Base-by-base conservation (phyloP, 192 early-diverging fungal species). In the Chytriomyces confervae region DNA sequence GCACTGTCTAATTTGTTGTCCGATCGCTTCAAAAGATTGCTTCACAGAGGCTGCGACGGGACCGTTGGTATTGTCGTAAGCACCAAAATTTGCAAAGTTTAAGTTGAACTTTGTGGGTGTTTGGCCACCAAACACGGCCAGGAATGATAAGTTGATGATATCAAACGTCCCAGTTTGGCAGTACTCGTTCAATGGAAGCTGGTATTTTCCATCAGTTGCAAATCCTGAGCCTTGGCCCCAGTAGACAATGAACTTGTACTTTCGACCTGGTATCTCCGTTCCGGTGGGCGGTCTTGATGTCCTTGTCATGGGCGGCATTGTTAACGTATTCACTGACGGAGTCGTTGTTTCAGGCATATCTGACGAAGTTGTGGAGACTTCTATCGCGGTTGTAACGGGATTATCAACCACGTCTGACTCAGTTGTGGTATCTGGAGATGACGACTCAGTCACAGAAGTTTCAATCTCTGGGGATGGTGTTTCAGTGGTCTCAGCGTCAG, bases 131-230 rank as follows among this genome's bases (percentile, higher is more conserved):
- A 74, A 74, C 13, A 48, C 29, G 10, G 57, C 43, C 27, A 74
- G 45, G 44, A 74, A 74, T 13, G 72, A 57, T n/a, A 74, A 43
- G 47, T 74, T 61, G 72, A 74, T 63, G n/a, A 62, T 18, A 27
- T 74, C 61, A 36, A 61, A 74, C 3, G 36, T 13, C 7, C 45
- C 45, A 62, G 27, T 44, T 11, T 61, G 18, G 46, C 72, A 74
- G 62, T 74, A 74, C 8, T 18, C 23, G 45, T 46, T 18, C 20
- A 74, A 44, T 24, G 16, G 18, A 11, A 46, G 23, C 61, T 74
- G 72, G 50, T 44, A 61, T 20, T 74, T 18, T 18, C 72, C 72
- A 45, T 61, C 63, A 18, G 53, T 48, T 20, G 29, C 61, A 10
- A 63, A 61, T 20, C 23, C 72, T 8, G 29, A 18, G n/a, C 63